phyloP scores from a whole-genome alignment of 2,329 filamentous ascomycete genomes.

The Trichoderma koningiopsis region DNA sequence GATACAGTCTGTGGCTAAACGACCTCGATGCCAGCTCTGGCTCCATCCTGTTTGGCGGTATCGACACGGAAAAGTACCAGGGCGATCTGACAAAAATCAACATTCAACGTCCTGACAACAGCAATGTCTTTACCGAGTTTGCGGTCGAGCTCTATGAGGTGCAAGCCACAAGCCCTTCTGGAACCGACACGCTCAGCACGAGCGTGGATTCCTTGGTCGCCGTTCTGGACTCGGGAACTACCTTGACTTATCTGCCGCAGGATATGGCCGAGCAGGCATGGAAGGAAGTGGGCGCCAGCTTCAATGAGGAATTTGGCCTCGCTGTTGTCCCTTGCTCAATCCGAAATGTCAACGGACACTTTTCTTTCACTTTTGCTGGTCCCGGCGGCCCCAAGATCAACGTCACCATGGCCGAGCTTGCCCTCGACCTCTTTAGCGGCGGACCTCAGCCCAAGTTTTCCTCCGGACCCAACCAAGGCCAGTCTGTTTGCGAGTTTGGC shows the following conservation, averaged over 20 bases:
- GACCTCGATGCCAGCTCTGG: slow-evolving; percentile 64
- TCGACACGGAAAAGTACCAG: slow-evolving; percentile 73
- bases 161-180: slow-evolving; percentile 50
- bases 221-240: slow-evolving; percentile 76
- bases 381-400: slow-evolving; percentile 52
- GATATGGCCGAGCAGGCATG: slow-evolving; percentile 57
- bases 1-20: slow-evolving; percentile 72
- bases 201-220: slow-evolving; percentile 54
- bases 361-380: slow-evolving; percentile 58
- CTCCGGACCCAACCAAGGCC: slow-evolving; percentile 46
- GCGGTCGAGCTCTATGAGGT: slow-evolving; percentile 52
- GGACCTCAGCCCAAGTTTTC: slow-evolving; percentile 39
- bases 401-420: slow-evolving; percentile 58
- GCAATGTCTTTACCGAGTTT: slow-evolving; percentile 50
- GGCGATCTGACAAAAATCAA: slow-evolving; percentile 65
- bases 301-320: slow-evolving; percentile 40
- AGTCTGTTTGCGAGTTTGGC: slow-evolving; percentile 57
- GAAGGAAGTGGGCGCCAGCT: slow-evolving; percentile 57
- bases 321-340: slow-evolving; percentile 56
- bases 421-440: slow-evolving; percentile 50
- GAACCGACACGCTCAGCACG: slow-evolving; percentile 51
- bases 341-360: slow-evolving; percentile 48
- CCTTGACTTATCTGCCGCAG: slow-evolving; percentile 68
- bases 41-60: slow-evolving; percentile 77
- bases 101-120: slow-evolving; percentile 50